A percentile compares a stretch with the other conserved stretches of the same genome.
Conservation (phyloP, 345 rosid genomes). For the Moringa oleifera region DNA sequence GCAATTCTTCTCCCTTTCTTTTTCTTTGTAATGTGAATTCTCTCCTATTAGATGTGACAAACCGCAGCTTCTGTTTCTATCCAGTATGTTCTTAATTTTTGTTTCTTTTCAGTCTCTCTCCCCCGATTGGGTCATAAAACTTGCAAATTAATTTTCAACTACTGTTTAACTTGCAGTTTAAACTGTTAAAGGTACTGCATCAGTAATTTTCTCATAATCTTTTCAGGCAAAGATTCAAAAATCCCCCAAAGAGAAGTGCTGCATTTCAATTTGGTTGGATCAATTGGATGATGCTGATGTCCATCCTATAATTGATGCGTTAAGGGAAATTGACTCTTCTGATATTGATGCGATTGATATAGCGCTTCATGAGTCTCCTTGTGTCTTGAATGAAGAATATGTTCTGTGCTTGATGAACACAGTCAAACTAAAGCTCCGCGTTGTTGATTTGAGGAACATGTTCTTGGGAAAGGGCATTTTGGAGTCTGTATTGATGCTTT, state of each 20-base stretch:
- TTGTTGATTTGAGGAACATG: constrained; percentile 27
- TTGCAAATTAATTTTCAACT: not conserved
- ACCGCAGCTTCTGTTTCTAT: too few species aligned
- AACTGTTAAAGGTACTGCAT: not conserved
- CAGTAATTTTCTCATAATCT: constrained; percentile 9
- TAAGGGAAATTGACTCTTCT: constrained; percentile 21
- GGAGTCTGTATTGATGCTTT: constrained; percentile 24
- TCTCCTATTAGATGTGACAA: too few species aligned
- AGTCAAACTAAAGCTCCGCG: constrained; percentile 30
- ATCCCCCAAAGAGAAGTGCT: constrained; percentile 19
- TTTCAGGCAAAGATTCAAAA: constrained; percentile 33
- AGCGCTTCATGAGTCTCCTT: constrained; percentile 16
- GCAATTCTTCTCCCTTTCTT: too few species aligned
- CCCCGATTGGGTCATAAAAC: not conserved
- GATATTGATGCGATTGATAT: constrained; percentile 36
- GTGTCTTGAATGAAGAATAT: constrained; percentile 27
- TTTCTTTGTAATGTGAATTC: too few species aligned
- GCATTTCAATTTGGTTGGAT: constrained; percentile 30
- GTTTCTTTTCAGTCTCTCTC: not conserved
- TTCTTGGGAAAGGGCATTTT: constrained; percentile 31
- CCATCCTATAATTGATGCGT: constrained; percentile 28
- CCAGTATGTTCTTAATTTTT: too few species aligned
- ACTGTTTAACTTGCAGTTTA: not conserved
- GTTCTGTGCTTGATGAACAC: constrained; percentile 32
- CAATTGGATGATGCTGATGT: constrained; percentile 35